Conservation (phyloP, 2,329 filamentous ascomycete species). For the Neofusicoccum kwambonambiense region DNA sequence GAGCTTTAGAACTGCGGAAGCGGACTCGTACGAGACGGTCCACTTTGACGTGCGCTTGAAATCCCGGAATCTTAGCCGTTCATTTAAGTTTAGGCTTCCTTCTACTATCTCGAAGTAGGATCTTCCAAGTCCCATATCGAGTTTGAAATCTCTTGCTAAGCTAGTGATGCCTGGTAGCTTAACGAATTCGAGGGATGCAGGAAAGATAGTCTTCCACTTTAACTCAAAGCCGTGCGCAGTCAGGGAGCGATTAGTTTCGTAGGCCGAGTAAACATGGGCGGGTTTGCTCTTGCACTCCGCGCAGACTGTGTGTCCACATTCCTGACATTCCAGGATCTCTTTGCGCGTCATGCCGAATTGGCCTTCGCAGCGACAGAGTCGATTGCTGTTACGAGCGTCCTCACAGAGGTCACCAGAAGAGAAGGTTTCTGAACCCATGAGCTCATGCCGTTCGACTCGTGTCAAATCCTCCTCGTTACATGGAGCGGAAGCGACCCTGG, state of each 20-base stretch:
- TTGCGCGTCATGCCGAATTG: constrained; percentile 38
- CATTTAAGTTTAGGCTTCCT: not conserved
- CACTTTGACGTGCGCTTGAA: constrained; percentile 28
- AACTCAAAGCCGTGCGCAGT: constrained; percentile 46
- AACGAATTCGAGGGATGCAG: constrained; percentile 24
- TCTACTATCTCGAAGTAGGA: not conserved
- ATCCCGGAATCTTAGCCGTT: not conserved
- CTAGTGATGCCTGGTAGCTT: constrained; percentile 21
- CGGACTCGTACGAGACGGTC: constrained; percentile 44
- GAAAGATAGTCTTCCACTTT: constrained; percentile 35
- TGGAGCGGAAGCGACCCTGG: not conserved
- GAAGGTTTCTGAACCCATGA: not conserved
- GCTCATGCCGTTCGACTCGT: not conserved
- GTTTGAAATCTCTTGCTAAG: not conserved
- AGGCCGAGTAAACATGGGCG: constrained; percentile 42
- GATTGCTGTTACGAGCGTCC: constrained; percentile 40
- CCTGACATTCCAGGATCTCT: constrained; percentile 47
- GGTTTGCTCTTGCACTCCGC: constrained; percentile 56
- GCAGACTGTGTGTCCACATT: constrained; percentile 58
- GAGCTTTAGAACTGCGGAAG: constrained; percentile 41
- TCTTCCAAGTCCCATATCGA: not conserved
- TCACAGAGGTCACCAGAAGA: not conserved
- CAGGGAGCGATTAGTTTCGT: constrained; percentile 9
- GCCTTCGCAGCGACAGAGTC: constrained; percentile 60
- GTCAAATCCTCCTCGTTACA: not conserved